Percentiles rank a stretch among this genome's conserved stretches.
These are phyloP conservation scores for Chloranthus sessilifolius DNA, from an alignment of 164 flowering plant species.

Conservation along the genomic window DNA sequence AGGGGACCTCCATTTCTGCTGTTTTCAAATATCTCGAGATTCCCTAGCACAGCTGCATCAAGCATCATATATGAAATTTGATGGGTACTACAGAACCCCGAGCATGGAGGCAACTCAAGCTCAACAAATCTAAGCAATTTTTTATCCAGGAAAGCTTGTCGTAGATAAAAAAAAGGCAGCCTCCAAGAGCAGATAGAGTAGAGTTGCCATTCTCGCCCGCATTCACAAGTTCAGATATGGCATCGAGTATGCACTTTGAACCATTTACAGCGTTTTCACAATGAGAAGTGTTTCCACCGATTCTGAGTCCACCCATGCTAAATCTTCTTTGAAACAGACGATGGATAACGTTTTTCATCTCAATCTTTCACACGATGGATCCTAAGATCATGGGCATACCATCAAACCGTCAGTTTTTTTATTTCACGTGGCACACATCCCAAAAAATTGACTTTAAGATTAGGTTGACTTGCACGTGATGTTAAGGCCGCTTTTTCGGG, in stretches of 20 bases:
- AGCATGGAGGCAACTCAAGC: constrained; percentile 71
- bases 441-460: constrained; percentile 59
- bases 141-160: constrained; percentile 78
- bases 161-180: constrained; percentile 72
- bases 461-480: no score
- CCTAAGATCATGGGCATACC: no score
- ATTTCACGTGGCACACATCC: constrained; percentile 87
- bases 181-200: constrained; percentile 96
- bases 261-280: constrained; percentile 18
- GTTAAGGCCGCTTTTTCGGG: no score
- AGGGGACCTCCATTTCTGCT: constrained; percentile 66
- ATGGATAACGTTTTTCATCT: no score
- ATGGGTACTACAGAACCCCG: constrained; percentile 39
- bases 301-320: no score
- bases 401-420: constrained; percentile 66
- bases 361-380: no score
- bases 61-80: constrained; percentile 75
- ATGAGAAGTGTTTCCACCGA: constrained; percentile 29
- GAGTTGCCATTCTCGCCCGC: constrained; percentile 43
- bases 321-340: no score
- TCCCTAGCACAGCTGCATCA: constrained; percentile 92
- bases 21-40: constrained; percentile 96
- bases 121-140: constrained; percentile 82
- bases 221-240: constrained; percentile 44
- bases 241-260: constrained; percentile 44